A percentile compares a stretch with the other conserved stretches of the same genome.
Conservation (phyloP, 805 yeast genomes). For the Tetrapisispora fleetii region DNA sequence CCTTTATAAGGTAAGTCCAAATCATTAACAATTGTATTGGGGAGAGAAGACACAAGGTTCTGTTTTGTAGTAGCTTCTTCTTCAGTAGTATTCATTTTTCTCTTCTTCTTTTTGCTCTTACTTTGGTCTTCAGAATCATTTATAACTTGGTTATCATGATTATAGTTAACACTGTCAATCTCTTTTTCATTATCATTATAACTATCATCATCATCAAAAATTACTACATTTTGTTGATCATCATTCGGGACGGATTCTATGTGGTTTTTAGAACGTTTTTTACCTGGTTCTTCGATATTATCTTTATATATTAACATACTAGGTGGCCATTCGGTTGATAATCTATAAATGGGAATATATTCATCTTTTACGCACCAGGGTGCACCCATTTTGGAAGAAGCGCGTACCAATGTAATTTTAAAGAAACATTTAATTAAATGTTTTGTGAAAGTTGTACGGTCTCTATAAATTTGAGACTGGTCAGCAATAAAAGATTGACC, state of each 20-base stretch:
- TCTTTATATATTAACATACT: slow-evolving; percentile 26
- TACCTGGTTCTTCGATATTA: slow-evolving; percentile 9
- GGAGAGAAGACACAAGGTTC: not conserved
- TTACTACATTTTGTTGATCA: slow-evolving; percentile 9
- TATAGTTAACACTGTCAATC: slow-evolving; percentile 7
- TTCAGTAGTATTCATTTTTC: slow-evolving; percentile 6
- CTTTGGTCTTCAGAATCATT: not conserved
- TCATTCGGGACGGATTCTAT: slow-evolving; percentile 1
- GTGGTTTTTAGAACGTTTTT: not conserved
- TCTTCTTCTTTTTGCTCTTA: slow-evolving; percentile 7
- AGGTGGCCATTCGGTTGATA: slow-evolving; percentile 28
- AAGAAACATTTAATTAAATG: slow-evolving; percentile 83
- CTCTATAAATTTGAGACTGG: slow-evolving; percentile 65
- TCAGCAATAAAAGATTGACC: slow-evolving; percentile 59
- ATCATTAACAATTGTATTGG: slow-evolving; percentile 23
- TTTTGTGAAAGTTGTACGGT: slow-evolving; percentile 80
- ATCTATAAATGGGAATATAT: slow-evolving; percentile 33
- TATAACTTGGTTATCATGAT: slow-evolving; percentile 3
- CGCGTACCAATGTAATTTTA: slow-evolving; percentile 54
- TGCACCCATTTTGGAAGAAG: slow-evolving; percentile 79
- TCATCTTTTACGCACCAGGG: slow-evolving; percentile 89
- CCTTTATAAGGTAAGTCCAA: slow-evolving; percentile 18
- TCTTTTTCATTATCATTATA: slow-evolving; percentile 4
- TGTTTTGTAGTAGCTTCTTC: not conserved
- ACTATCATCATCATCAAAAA: slow-evolving; percentile 8